These are phyloP conservation scores for Priceomyces carsonii DNA, from an alignment of 805 yeast species.

Conservation along the genomic window DNA sequence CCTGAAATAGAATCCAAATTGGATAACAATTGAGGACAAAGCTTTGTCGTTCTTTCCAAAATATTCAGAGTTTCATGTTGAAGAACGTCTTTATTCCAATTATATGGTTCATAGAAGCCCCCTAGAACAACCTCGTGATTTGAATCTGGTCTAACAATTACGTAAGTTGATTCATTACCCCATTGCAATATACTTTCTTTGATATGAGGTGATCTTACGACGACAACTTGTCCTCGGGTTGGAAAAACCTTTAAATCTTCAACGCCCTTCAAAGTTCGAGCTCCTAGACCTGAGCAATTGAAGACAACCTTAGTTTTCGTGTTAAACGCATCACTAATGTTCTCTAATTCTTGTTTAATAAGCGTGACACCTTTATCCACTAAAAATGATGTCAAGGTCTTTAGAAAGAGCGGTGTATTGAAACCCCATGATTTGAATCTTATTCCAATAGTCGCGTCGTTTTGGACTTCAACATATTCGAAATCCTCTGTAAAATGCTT, in stretches of 20 bases:
- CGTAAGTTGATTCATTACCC: constrained; percentile 63
- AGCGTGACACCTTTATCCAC: constrained; percentile 51
- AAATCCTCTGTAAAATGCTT: neutral
- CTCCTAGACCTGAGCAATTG: constrained; percentile 79
- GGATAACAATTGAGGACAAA: constrained; percentile 51
- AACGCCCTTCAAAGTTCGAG: constrained; percentile 64
- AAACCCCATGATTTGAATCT: constrained; percentile 65
- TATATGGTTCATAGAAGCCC: constrained; percentile 65
- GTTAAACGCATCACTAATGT: constrained; percentile 56
- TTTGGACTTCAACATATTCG: constrained; percentile 38
- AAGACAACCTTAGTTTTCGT: constrained; percentile 49
- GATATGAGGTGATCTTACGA: constrained; percentile 68
- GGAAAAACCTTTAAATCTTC: constrained; percentile 63
- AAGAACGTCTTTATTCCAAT: constrained; percentile 64
- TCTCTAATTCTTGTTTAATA: constrained; percentile 44
- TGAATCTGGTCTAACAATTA: constrained; percentile 70
- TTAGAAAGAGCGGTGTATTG: constrained; percentile 65
- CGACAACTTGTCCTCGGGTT: constrained; percentile 78
- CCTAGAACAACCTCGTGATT: constrained; percentile 71
- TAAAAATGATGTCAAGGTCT: constrained; percentile 46
- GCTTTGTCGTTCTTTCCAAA: constrained; percentile 52
- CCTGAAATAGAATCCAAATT: constrained; percentile 30
- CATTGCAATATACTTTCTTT: constrained; percentile 58
- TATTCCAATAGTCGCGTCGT: constrained; percentile 57
- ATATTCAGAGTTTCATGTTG: constrained; percentile 60